Evolutionary conservation across 805 yeast genomes (phyloP).

Genomic region (Ogataea parapolymorpha): DNA sequence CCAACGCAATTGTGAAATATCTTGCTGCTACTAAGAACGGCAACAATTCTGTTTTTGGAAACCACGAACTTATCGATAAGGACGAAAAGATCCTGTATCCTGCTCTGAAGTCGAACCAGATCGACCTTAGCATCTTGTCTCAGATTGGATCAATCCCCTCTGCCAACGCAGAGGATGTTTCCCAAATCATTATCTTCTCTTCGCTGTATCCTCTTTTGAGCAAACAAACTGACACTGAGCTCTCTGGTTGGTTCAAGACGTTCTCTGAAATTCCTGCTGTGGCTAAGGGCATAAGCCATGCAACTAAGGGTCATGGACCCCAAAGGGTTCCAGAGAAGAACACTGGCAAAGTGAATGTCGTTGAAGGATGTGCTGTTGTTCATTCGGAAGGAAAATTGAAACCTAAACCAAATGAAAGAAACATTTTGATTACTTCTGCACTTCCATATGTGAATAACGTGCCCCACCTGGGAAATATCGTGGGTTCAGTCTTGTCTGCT

Average conservation of each 20-base stretch:
- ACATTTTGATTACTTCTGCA: slow-evolving; percentile 90
- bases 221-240: slow-evolving; percentile 15
- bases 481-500: slow-evolving; percentile 92
- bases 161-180: slow-evolving; percentile 39
- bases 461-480: slow-evolving; percentile 96
- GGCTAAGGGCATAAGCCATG: slow-evolving; percentile 42
- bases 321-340: slow-evolving; percentile 40
- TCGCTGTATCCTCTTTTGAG: slow-evolving; percentile 46
- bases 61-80: slow-evolving; percentile 30
- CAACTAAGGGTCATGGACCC: slow-evolving; percentile 43
- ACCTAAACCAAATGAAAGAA: slow-evolving; percentile 72
- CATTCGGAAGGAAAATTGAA: slow-evolving; percentile 38
- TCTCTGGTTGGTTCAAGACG: slow-evolving; percentile 39
- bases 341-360: slow-evolving; percentile 35
- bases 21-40: slow-evolving; percentile 38
- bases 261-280: slow-evolving; percentile 40
- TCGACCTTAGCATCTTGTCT: slow-evolving; percentile 22
- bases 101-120: slow-evolving; percentile 36
- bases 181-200: slow-evolving; percentile 58
- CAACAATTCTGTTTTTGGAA: slow-evolving; percentile 16
- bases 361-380: slow-evolving; percentile 16
- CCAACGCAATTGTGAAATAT: slow-evolving; percentile 69
- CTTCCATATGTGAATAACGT: slow-evolving; percentile 97
- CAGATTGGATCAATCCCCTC: slow-evolving; percentile 15
- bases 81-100: slow-evolving; percentile 46